phyloP scores from a whole-genome alignment of 2,329 filamentous ascomycete genomes.

The Ophiostoma angusticollis region DNA sequence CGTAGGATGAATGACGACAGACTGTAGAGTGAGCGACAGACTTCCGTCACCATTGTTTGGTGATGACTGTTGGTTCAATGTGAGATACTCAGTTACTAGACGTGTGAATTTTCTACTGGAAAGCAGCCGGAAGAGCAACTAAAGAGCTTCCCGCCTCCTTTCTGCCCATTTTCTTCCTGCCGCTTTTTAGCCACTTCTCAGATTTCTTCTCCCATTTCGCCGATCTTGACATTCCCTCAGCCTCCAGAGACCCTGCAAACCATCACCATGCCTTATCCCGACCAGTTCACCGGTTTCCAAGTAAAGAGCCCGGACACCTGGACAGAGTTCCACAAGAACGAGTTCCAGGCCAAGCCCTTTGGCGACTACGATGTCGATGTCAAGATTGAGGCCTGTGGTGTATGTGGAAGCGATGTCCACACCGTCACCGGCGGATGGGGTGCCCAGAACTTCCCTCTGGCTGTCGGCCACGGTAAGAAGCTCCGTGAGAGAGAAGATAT shows the following conservation, averaged over 20 bases:
- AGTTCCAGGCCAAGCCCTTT: slow-evolving; percentile 77
- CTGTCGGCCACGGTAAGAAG: slow-evolving; percentile 48
- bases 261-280: slow-evolving; percentile 38
- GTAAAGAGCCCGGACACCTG: slow-evolving; percentile 40
- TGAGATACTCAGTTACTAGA: no score
- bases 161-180: no score
- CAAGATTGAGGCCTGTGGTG: slow-evolving; percentile 69
- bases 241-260: neutral
- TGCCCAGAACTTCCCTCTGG: slow-evolving; percentile 46
- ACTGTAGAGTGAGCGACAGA: no score
- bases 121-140: no score
- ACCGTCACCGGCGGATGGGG: slow-evolving; percentile 60
- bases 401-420: slow-evolving; percentile 62
- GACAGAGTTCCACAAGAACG: slow-evolving; percentile 53
- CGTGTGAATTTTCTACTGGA: no score
- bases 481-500: no score
- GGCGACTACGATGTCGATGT: slow-evolving; percentile 80
- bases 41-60: no score
- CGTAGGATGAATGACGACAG: no score
- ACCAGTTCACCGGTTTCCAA: slow-evolving; percentile 50
- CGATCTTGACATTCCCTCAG: neutral
- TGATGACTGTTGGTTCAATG: no score
- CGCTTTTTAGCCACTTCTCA: no score
- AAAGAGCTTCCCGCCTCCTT: no score
- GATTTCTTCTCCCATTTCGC: no score